A percentile compares a stretch with the other conserved stretches of the same genome.
Conservation (phyloP, 1,284 basidiomycete species). For the Leccinum solheimii region DNA sequence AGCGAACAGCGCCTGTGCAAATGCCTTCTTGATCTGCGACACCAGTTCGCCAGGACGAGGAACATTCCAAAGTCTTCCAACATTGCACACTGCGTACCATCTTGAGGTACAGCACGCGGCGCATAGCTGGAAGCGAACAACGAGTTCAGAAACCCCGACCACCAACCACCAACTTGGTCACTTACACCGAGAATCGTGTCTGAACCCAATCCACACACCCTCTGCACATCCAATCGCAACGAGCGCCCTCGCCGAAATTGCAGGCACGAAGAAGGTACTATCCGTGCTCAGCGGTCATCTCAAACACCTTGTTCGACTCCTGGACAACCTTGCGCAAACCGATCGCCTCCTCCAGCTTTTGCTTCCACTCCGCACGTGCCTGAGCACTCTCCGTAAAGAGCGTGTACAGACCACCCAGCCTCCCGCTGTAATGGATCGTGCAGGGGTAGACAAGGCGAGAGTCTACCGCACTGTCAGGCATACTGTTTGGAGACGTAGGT, state of each 20-base stretch:
- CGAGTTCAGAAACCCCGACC: constrained; percentile 2
- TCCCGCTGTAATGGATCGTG: constrained; percentile 82
- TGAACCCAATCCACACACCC: constrained; percentile 96
- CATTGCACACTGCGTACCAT: constrained; percentile 94
- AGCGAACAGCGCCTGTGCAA: constrained; percentile 66
- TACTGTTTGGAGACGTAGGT: constrained; percentile 38
- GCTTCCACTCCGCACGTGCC: constrained; percentile 84
- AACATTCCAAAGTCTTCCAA: constrained; percentile 95
- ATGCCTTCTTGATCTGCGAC: neutral
- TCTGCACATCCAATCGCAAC: constrained; percentile 94
- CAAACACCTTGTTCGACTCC: constrained; percentile 91
- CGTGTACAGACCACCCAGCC: constrained; percentile 79
- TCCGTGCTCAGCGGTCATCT: constrained; percentile 81
- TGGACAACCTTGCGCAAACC: constrained; percentile 84
- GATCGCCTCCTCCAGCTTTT: constrained; percentile 86
- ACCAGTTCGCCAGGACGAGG: constrained; percentile 81
- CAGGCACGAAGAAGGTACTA: constrained; percentile 82
- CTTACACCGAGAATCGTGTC: constrained; percentile 82
- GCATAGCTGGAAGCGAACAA: constrained; percentile 56
- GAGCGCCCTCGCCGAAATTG: constrained; percentile 62
- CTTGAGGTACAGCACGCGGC: constrained; percentile 87
- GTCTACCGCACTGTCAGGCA: constrained; percentile 48
- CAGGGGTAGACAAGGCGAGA: constrained; percentile 78
- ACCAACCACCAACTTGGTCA: neutral
- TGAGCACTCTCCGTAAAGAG: constrained; percentile 82